Base-by-base conservation (phyloP, 1,284 basidiomycete genomes). In the Leucoagaricus sp. region DNA sequence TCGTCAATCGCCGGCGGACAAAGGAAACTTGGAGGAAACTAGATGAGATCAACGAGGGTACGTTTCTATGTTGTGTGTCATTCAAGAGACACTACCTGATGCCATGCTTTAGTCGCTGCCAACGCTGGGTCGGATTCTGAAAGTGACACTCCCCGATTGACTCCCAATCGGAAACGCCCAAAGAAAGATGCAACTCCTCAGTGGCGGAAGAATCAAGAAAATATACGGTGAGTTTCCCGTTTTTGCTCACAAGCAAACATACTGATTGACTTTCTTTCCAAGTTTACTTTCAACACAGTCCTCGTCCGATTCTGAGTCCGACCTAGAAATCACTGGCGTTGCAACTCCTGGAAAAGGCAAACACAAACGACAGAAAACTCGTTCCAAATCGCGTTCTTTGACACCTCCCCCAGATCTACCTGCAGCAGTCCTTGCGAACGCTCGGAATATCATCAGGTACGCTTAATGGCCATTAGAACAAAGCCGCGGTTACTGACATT, bases 351-450 rank as follows among this genome's bases (percentile, higher is more conserved):
- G 21, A 9, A 57, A 61, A 58, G 28, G 60, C 60, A 52, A 61
- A 62, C 13, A 33, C 53, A 80, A 75, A 70, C 79, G 74, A 58
- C 58, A 64, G 34, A 62, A 65, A 50, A 25, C 7, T 23, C 77
- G 83, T 31, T 85, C 82, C 66, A 83, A 83, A 33, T 90, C 88
- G 17, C 71, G 73, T 29, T 90, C 89, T 2, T 78, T 91, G 36
- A 91, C 89, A 2, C 89, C 89, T 8, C 89, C 89, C 2, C 89
- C 89, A 1, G 74, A 74, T 21, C 66, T 91, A 13, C 71, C 83
- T 1, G 64, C 70, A 10, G 70, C 81, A 29, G 78, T 82, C 48
- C 71, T 84, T 1, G 75, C 80, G 63, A 75, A 75, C 53, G 82
- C 85, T 8, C 79, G 77, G 34, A 73, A 79, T 26, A 67, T 86